Conservation (phyloP, 164 flowering plant species). For the Nymphaea colorata region DNA sequence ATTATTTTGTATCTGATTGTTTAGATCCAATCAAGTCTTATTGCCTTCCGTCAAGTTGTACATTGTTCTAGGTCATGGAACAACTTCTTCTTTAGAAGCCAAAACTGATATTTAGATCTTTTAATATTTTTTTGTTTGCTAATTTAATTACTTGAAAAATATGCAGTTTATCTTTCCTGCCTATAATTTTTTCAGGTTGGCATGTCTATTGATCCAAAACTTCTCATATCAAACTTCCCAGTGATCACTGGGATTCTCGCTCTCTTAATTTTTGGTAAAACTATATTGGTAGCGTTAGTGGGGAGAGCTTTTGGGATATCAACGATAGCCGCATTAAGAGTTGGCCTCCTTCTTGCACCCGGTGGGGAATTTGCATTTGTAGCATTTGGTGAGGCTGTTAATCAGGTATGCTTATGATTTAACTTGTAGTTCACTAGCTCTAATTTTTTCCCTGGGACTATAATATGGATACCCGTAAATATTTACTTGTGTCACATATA, state of each 20-base stretch:
- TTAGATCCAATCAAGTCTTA: too few species aligned
- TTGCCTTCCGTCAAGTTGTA: too few species aligned
- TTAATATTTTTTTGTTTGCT: too few species aligned
- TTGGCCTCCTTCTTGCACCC: constrained; percentile 98
- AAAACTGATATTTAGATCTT: too few species aligned
- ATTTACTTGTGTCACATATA: neutral
- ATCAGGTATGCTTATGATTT: constrained; percentile 52
- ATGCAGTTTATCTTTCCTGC: neutral
- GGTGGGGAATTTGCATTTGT: constrained; percentile 99
- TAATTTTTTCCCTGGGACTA: too few species aligned
- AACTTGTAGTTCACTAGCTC: neutral
- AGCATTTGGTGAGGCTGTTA: constrained; percentile 99
- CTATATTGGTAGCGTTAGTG: constrained; percentile 65
- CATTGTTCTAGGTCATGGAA: too few species aligned
- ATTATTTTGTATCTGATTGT: too few species aligned
- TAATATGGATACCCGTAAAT: too few species aligned
- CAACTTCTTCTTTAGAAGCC: too few species aligned
- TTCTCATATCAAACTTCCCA: constrained; percentile 84
- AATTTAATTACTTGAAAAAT: too few species aligned
- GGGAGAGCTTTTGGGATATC: constrained; percentile 88
- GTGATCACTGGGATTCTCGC: constrained; percentile 63
- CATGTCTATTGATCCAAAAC: constrained; percentile 98
- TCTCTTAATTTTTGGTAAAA: constrained; percentile 80
- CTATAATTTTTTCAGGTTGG: constrained; percentile 68
- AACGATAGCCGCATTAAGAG: constrained; percentile 80